A percentile compares a stretch with the other conserved stretches of the same genome.
phyloP scores from a whole-genome alignment of 441 rosid genomes.

The Hura crepitans region DNA sequence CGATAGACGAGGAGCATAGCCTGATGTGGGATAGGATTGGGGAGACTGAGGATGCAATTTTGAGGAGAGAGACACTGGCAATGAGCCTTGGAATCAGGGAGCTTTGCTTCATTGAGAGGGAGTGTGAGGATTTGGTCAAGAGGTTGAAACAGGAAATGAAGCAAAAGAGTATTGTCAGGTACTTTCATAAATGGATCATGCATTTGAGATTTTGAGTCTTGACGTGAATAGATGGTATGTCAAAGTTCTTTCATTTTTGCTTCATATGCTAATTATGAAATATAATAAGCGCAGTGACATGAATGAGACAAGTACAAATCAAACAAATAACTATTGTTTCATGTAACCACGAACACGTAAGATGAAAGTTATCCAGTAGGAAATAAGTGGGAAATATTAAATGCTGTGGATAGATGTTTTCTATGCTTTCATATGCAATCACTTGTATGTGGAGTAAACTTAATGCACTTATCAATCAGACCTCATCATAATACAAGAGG shows the following conservation, averaged over 20 bases:
- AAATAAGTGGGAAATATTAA: not conserved
- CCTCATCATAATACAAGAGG: not conserved
- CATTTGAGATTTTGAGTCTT: not conserved
- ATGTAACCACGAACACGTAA: not conserved
- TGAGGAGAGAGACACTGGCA: slow-evolving; percentile 55
- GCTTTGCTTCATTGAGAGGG: slow-evolving; percentile 76
- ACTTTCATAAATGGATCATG: not conserved
- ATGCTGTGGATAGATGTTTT: not conserved
- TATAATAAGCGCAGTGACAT: not conserved
- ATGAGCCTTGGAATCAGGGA: slow-evolving; percentile 76
- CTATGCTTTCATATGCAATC: not conserved
- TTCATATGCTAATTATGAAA: not conserved
- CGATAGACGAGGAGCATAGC: slow-evolving; percentile 56
- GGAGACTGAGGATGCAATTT: slow-evolving; percentile 54
- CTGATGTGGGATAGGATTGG: slow-evolving; percentile 63
- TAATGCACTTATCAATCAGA: not conserved
- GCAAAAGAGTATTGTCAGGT: slow-evolving; percentile 52
- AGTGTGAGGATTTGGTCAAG: slow-evolving; percentile 70
- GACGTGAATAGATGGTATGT: not conserved
- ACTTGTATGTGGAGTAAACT: not conserved
- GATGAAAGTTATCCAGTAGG: not conserved
- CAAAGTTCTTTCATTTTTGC: not conserved
- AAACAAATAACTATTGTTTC: slow-evolving; percentile 1
- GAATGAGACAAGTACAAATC: not conserved
- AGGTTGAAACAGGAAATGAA: slow-evolving; percentile 47